These are phyloP conservation scores for Phytophthora megakarya DNA, from an alignment of 352 stramenopile genomes.

Conservation along the genomic window DNA sequence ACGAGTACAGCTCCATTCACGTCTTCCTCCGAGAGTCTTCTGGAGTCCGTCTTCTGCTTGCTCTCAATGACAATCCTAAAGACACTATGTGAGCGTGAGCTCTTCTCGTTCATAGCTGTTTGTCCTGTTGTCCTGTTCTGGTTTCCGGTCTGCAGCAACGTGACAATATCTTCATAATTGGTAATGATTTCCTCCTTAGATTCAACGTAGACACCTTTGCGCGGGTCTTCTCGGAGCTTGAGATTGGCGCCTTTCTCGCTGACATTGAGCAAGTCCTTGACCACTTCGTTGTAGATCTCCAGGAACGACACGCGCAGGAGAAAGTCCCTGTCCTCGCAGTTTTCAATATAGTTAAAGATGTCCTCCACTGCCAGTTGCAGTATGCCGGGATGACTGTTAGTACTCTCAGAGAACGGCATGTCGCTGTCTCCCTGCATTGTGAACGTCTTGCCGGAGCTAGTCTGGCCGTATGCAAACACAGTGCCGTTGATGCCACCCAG, in stretches of 20 bases:
- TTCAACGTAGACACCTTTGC: slow-evolving; percentile 97
- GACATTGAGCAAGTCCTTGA: slow-evolving; percentile 94
- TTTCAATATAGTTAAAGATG: slow-evolving; percentile 92
- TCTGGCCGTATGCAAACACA: slow-evolving; percentile 98
- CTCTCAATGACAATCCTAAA: slow-evolving; percentile 87
- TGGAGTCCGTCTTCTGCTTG: slow-evolving; percentile 57
- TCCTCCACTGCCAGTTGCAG: slow-evolving; percentile 94
- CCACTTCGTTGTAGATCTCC: slow-evolving; percentile 99
- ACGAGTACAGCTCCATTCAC: slow-evolving; percentile 89
- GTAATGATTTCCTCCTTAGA: slow-evolving; percentile 94
- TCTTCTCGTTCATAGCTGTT: slow-evolving; percentile 85
- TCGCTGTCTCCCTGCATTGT: slow-evolving; percentile 93
- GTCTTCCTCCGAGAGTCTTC: slow-evolving; percentile 68
- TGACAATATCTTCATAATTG: slow-evolving; percentile 64
- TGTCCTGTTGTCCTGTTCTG: slow-evolving; percentile 62
- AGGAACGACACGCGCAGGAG: slow-evolving; percentile 97
- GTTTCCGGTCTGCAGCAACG: slow-evolving; percentile 70
- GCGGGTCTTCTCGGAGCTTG: slow-evolving; percentile 93
- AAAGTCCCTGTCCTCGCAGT: slow-evolving; percentile 91
- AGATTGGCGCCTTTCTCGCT: slow-evolving; percentile 55
- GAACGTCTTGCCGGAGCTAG: slow-evolving; percentile 95
- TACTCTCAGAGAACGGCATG: slow-evolving; percentile 23
- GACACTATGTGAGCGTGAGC: slow-evolving; percentile 81
- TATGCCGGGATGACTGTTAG: slow-evolving; percentile 45
- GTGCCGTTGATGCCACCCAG: slow-evolving; percentile 82